Evolutionary conservation across 495 filamentous ascomycete species (phyloP).

Genomic region (Haplographium delicatum): DNA sequence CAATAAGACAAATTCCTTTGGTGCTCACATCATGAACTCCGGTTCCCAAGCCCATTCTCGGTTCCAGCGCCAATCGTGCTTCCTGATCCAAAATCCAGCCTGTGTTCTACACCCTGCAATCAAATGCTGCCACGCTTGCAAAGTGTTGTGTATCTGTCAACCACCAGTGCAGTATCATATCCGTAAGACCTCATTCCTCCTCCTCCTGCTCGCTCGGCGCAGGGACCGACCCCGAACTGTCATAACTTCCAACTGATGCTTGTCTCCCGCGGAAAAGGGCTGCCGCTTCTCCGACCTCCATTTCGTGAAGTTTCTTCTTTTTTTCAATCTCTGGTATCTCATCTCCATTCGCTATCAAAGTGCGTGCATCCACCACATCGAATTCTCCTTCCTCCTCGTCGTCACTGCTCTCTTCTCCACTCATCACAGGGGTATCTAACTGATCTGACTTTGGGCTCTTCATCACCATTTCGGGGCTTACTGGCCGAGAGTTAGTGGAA

Average conservation of each 20-base stretch:
- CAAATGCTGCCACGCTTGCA: no score
- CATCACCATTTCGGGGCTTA: conserved; percentile 23
- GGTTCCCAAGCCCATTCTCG: no score
- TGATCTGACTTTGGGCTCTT: conserved; percentile 12
- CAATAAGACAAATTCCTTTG: no score
- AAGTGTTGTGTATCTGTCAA: no score
- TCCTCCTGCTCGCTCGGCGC: conserved; percentile 7
- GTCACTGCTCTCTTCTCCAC: conserved; percentile 42
- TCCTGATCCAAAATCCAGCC: no score
- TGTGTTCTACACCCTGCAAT: no score
- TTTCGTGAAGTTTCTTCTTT: conserved; percentile 48
- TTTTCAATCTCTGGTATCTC: conserved; percentile 30
- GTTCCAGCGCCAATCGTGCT: no score
- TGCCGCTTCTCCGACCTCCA: conserved; percentile 50
- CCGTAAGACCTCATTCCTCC: conserved; percentile 2
- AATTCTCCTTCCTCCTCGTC: conserved; percentile 42
- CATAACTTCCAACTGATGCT: conserved; percentile 13
- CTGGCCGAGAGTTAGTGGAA: conserved; percentile 18
- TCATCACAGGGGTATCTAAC: conserved; percentile 36
- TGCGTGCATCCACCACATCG: conserved; percentile 35
- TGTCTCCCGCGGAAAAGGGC: conserved; percentile 30
- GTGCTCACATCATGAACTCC: no score
- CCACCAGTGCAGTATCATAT: no score
- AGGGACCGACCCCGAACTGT: conserved; percentile 12
- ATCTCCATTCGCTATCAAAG: conserved; percentile 26